Percentiles rank a stretch among this genome's conserved stretches.
Evolutionary conservation across 176 grass and related monocot genomes (phyloP).

Genomic region (Bothriochloa decipiens): DNA sequence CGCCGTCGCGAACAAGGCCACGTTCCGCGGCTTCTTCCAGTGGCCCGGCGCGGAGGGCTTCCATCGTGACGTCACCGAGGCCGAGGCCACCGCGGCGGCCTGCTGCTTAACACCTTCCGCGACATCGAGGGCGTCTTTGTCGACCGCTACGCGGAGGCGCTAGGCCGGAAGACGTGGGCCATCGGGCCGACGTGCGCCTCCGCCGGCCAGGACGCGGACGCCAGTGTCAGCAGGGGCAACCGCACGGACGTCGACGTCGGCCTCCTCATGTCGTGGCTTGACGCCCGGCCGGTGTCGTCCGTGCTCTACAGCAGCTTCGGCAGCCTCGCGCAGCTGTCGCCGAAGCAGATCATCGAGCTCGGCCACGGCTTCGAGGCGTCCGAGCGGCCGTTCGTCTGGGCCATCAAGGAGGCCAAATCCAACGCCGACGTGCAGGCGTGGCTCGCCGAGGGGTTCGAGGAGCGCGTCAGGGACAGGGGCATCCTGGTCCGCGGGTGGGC

Average conservation of each 20-base stretch:
- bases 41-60: slow-evolving; percentile 27
- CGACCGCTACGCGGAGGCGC: slow-evolving; percentile 40
- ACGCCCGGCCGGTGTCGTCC: slow-evolving; percentile 35
- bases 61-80: background rate
- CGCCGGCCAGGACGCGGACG: background rate
- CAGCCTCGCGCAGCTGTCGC: slow-evolving; percentile 31
- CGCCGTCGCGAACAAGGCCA: slow-evolving; percentile 33
- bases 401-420: slow-evolving; percentile 50
- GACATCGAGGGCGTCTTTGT: slow-evolving; percentile 46
- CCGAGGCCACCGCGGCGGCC: slow-evolving; percentile 50
- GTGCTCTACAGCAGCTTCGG: slow-evolving; percentile 66
- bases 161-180: slow-evolving; percentile 49
- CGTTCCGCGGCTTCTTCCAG: slow-evolving; percentile 45
- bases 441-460: slow-evolving; percentile 54
- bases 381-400: slow-evolving; percentile 49
- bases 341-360: slow-evolving; percentile 50
- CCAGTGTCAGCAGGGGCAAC: slow-evolving; percentile 40
- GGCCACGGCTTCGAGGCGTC: slow-evolving; percentile 55
- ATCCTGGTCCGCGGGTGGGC: slow-evolving; percentile 58
- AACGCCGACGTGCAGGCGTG: slow-evolving; percentile 38
- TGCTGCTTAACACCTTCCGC: slow-evolving; percentile 62
- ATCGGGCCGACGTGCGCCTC: slow-evolving; percentile 52
- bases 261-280: slow-evolving; percentile 41
- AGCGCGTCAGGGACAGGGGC: slow-evolving; percentile 45
- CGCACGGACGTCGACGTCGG: slow-evolving; percentile 16